Evolutionary conservation across 371 early-diverging fungal species (phyloP).

Genomic region (Mucor racemosus): DNA sequence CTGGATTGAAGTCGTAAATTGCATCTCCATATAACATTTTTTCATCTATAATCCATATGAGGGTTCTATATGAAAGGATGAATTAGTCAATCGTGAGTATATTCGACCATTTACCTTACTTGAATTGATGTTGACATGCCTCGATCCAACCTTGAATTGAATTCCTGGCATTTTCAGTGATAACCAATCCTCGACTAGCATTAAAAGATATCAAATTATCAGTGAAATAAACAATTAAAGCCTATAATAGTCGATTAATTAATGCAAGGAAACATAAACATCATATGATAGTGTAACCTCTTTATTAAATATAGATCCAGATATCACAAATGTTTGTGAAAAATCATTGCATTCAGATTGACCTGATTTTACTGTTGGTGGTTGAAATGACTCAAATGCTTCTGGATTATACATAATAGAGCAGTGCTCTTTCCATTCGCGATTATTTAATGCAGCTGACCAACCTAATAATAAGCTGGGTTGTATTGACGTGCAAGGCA

Average conservation of each 20-base stretch:
- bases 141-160: slow-evolving; percentile 4
- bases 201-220: background rate
- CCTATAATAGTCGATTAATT: background rate
- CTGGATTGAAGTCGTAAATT: background rate
- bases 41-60: background rate
- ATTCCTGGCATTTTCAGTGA: background rate
- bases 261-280: too few species aligned
- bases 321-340: background rate
- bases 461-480: background rate
- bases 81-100: background rate
- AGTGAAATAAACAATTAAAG: background rate
- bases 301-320: background rate
- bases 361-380: background rate
- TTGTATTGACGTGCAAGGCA: background rate
- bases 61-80: background rate
- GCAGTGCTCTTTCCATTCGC: background rate
- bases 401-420: background rate
- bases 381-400: background rate
- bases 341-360: slow-evolving; percentile 2
- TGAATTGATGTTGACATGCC: background rate
- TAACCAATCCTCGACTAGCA: background rate
- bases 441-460: background rate
- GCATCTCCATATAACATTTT: background rate
- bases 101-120: background rate
- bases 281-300: background rate